Evolutionary conservation across 352 stramenopile species (phyloP).

Genomic region (Phytophthora sojae): DNA sequence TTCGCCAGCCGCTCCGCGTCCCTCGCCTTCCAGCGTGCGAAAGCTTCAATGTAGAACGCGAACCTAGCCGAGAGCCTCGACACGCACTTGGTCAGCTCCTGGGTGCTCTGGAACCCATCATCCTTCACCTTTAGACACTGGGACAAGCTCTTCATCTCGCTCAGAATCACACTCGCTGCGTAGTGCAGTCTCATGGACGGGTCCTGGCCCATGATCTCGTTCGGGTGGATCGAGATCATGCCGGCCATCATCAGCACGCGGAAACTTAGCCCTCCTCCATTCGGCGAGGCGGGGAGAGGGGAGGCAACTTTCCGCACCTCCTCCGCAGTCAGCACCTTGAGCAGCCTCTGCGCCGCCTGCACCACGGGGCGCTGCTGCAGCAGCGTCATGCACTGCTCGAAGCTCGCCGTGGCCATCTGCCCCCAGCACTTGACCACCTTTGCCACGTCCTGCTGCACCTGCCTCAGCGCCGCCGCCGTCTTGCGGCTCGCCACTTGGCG

Average conservation of each 20-base stretch:
- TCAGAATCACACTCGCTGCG: slow-evolving; percentile 48
- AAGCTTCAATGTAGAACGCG: slow-evolving; percentile 74
- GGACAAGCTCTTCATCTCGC: slow-evolving; percentile 47
- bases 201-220: slow-evolving; percentile 68
- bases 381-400: slow-evolving; percentile 73
- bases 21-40: slow-evolving; percentile 65
- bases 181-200: slow-evolving; percentile 54
- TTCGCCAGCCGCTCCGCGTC: slow-evolving; percentile 61
- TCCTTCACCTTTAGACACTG: slow-evolving; percentile 36
- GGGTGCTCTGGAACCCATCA: slow-evolving; percentile 16
- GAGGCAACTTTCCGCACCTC: neutral
- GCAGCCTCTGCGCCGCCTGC: slow-evolving; percentile 54
- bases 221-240: slow-evolving; percentile 72
- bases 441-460: slow-evolving; percentile 45
- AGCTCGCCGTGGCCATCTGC: slow-evolving; percentile 41
- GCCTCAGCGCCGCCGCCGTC: slow-evolving; percentile 43
- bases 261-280: slow-evolving; percentile 43
- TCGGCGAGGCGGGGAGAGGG: neutral
- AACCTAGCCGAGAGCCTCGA: slow-evolving; percentile 61
- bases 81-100: slow-evolving; percentile 54
- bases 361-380: slow-evolving; percentile 66
- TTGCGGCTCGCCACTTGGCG: slow-evolving; percentile 55
- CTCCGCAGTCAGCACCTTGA: slow-evolving; percentile 59
- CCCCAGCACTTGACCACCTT: slow-evolving; percentile 56
- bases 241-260: slow-evolving; percentile 79